These are phyloP conservation scores for Neopestalotiopsis sp. DNA, from an alignment of 2,329 filamentous ascomycete species.

Conservation along the genomic window DNA sequence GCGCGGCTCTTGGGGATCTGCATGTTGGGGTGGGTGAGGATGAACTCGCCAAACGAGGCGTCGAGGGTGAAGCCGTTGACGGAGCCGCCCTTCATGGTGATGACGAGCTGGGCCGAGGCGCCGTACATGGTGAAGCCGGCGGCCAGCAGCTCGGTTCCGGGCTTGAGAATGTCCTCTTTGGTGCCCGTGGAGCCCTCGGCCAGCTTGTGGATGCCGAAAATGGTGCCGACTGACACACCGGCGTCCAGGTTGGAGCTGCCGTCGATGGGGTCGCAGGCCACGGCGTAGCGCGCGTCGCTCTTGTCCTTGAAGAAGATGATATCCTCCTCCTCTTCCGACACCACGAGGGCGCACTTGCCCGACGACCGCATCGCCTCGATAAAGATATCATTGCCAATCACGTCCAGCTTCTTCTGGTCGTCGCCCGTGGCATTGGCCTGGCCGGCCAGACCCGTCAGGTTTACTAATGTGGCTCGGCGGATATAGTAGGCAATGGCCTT, in stretches of 20 bases:
- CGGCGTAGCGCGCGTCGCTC: constrained; percentile 82
- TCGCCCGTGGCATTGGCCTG: constrained; percentile 95
- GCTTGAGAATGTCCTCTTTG: constrained; percentile 85
- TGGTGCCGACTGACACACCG: constrained; percentile 96
- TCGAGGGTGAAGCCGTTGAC: constrained; percentile 99
- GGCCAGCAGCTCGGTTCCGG: constrained; percentile 89
- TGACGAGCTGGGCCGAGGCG: constrained; percentile 92
- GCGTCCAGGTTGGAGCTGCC: constrained; percentile 97
- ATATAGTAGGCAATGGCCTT: constrained; percentile 99
- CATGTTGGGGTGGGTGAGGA: constrained; percentile 97
- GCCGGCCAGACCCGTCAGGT: constrained; percentile 92
- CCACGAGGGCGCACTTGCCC: constrained; percentile 86
- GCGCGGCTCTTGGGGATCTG: constrained; percentile 76
- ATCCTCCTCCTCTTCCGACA: constrained; percentile 98
- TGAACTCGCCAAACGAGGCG: constrained; percentile 96
- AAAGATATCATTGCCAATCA: constrained; percentile 98
- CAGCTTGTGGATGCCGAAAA: constrained; percentile 93
- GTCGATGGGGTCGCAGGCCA: constrained; percentile 97
- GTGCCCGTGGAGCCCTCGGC: constrained; percentile 75
- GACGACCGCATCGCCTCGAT: constrained; percentile 93
- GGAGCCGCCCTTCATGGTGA: constrained; percentile 90
- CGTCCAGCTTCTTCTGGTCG: constrained; percentile 99
- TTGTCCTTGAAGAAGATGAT: constrained; percentile 85
- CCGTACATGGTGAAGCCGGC: constrained; percentile 99
- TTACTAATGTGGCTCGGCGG: constrained; percentile 91